Percentiles rank a stretch among this genome's conserved stretches.
Conservation (phyloP, 208 protist species). For the Acanthamoeba divionensis region DNA sequence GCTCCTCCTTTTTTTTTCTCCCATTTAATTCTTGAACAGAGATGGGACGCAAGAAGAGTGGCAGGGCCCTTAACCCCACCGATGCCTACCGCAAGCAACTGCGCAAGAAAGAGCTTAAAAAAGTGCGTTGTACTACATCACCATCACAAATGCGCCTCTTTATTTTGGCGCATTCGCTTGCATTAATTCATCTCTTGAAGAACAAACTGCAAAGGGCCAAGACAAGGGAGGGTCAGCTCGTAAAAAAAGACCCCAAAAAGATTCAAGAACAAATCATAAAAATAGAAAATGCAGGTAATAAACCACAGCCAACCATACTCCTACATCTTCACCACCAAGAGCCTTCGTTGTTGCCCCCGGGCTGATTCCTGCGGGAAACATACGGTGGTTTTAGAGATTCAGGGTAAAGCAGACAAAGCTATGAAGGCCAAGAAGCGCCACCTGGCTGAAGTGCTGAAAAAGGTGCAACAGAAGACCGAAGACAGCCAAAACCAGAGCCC, state of each 20-base stretch:
- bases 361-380: background rate
- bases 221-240: background rate
- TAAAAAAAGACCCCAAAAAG: background rate
- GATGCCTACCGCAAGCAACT: slow-evolving; percentile 56
- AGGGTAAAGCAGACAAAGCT: slow-evolving; percentile 3
- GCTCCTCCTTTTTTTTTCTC: too few species aligned
- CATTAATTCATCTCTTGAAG: too few species aligned
- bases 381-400: background rate
- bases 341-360: background rate
- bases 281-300: slow-evolving; percentile 29
- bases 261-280: slow-evolving; percentile 24
- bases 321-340: background rate
- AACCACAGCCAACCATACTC: too few species aligned
- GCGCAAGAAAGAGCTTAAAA: slow-evolving; percentile 48
- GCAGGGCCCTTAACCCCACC: slow-evolving; percentile 29
- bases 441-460: background rate
- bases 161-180: too few species aligned
- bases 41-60: slow-evolving; percentile 36
- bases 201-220: slow-evolving; percentile 29
- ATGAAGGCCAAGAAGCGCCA: slow-evolving; percentile 33
- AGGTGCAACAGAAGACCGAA: too few species aligned
- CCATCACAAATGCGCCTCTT: too few species aligned
- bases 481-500: too few species aligned
- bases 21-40: too few species aligned
- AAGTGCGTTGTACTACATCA: background rate